Percentiles rank a stretch among this genome's conserved stretches.
These are phyloP conservation scores for Trifolium pratense DNA, from an alignment of 306 rosid genomes.

Conservation along the genomic window DNA sequence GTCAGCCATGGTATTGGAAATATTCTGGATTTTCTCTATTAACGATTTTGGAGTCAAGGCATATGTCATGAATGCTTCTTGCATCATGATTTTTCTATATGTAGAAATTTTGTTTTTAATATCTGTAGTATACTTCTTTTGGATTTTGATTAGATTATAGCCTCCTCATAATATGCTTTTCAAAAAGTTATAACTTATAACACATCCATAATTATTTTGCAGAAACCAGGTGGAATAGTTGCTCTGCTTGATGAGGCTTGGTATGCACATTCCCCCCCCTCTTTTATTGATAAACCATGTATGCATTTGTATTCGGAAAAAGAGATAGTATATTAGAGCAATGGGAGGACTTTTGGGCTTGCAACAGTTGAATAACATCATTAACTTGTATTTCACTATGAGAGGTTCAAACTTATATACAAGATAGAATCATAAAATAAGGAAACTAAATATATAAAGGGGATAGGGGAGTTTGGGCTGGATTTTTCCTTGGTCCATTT, in stretches of 20 bases:
- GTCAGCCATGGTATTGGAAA: too few relatives aligned
- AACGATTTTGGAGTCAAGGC: too few relatives aligned
- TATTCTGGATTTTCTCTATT: too few relatives aligned
- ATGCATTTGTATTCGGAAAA: slow-evolving; percentile 28
- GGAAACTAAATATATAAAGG: too few relatives aligned
- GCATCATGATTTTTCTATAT: slow-evolving; percentile 18
- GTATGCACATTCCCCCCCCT: slow-evolving; percentile 57
- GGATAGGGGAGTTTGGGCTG: too few relatives aligned
- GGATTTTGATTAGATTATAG: slow-evolving; percentile 20
- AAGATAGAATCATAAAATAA: too few relatives aligned
- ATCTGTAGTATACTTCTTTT: slow-evolving; percentile 28
- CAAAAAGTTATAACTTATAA: slow-evolving; percentile 29
- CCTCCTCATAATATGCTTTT: slow-evolving; percentile 15
- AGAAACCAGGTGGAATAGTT: slow-evolving; percentile 95
- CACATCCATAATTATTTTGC: slow-evolving; percentile 40
- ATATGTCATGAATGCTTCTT: background rate
- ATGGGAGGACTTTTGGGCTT: slow-evolving; percentile 2
- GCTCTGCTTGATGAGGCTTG: slow-evolving; percentile 96
- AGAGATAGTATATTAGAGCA: slow-evolving; percentile 26
- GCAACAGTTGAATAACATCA: too few relatives aligned
- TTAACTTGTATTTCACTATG: too few relatives aligned
- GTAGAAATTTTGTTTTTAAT: slow-evolving; percentile 31
- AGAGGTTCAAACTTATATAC: too few relatives aligned
- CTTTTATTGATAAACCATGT: slow-evolving; percentile 1
- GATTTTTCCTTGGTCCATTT: too few relatives aligned